phyloP scores from a whole-genome alignment of 2,329 filamentous ascomycete genomes.

The Whalleya microplaca region DNA sequence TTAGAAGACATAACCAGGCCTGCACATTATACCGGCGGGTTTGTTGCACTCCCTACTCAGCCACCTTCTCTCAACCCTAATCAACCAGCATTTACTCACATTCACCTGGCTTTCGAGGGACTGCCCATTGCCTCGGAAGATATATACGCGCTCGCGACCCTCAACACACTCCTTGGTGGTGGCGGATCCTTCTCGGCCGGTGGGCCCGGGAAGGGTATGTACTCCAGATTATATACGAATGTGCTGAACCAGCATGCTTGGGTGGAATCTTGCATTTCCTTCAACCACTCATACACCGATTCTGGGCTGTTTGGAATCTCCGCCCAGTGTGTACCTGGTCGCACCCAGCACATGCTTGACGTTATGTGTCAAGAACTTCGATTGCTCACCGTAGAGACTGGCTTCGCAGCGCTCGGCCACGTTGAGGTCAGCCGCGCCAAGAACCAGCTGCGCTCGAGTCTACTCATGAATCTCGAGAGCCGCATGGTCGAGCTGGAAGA shows the following conservation, averaged over 20 bases:
- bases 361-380: constrained; percentile 93
- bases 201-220: constrained; percentile 98
- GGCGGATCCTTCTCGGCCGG: constrained; percentile 96
- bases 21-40: constrained; percentile 90
- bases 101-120: constrained; percentile 95
- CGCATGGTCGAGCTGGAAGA: constrained; percentile 98
- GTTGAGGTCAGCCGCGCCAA: constrained; percentile 90
- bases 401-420: constrained; percentile 71
- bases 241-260: constrained; percentile 97
- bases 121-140: constrained; percentile 87
- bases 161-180: constrained; percentile 94
- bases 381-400: constrained; percentile 73
- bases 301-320: constrained; percentile 94
- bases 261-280: constrained; percentile 94
- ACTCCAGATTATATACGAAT: constrained; percentile 95
- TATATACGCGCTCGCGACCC: constrained; percentile 93
- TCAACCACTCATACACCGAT: constrained; percentile 98
- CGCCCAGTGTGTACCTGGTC: constrained; percentile 78
- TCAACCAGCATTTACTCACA: constrained; percentile 82
- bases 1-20: constrained; percentile 62
- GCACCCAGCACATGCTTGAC: constrained; percentile 83
- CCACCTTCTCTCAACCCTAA: constrained; percentile 78
- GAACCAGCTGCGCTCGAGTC: constrained; percentile 87
- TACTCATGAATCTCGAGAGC: constrained; percentile 97
- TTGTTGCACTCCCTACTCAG: constrained; percentile 81